Percentiles rank a stretch among this genome's conserved stretches.
phyloP scores from a whole-genome alignment of 768 basidiomycete species.

The Xanthoconium purpureum region DNA sequence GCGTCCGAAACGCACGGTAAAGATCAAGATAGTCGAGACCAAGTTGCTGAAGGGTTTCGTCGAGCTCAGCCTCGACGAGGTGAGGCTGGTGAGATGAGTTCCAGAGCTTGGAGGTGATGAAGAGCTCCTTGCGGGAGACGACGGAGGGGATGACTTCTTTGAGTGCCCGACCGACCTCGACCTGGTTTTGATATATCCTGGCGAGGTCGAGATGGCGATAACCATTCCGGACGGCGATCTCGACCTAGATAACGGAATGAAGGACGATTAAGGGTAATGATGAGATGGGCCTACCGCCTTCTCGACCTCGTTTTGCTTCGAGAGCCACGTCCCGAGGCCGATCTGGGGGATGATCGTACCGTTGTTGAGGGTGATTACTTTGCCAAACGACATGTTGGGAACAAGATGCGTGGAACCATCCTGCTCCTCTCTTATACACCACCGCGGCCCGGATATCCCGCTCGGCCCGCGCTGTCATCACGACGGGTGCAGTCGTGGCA shows the following conservation, averaged over 20 bases:
- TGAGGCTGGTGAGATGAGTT: slow-evolving; percentile 67
- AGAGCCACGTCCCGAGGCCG: slow-evolving; percentile 82
- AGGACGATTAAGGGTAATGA: not conserved
- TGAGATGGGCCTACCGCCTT: slow-evolving; percentile 48
- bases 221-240: slow-evolving; percentile 68
- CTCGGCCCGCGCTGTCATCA: slow-evolving; percentile 1
- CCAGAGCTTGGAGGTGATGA: slow-evolving; percentile 83
- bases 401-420: not conserved
- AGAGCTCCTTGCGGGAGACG: slow-evolving; percentile 77
- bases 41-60: slow-evolving; percentile 71
- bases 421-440: not conserved
- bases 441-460: slow-evolving; percentile 6
- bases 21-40: slow-evolving; percentile 77
- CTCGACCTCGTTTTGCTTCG: slow-evolving; percentile 73
- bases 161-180: slow-evolving; percentile 70
- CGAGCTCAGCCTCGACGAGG: slow-evolving; percentile 68
- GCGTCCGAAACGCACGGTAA: slow-evolving; percentile 50
- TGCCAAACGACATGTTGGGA: slow-evolving; percentile 40
- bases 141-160: slow-evolving; percentile 76
- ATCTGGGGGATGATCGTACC: slow-evolving; percentile 66
- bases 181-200: slow-evolving; percentile 75
- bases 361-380: slow-evolving; percentile 39
- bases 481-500: too few relatives aligned
- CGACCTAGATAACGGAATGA: slow-evolving; percentile 48
- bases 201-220: slow-evolving; percentile 88